phyloP scores from a whole-genome alignment of 305 asterid species.

The Rubia balearica region DNA sequence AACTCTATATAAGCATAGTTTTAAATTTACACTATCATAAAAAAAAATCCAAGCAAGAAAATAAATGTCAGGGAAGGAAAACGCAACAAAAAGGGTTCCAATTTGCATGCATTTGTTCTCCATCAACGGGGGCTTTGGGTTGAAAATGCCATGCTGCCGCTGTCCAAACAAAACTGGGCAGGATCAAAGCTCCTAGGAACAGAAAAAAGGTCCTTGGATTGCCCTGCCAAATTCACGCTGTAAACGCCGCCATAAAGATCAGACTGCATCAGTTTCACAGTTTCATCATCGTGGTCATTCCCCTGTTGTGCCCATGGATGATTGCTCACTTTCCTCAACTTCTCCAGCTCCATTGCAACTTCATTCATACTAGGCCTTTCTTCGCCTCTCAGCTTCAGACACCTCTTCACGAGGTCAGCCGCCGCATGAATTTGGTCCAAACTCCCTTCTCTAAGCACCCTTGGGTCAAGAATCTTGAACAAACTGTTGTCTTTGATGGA shows the following conservation, averaged over 20 bases:
- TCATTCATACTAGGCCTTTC: slow-evolving; percentile 50
- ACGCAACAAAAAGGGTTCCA: neutral
- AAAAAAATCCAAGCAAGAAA: neutral
- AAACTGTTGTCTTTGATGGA: slow-evolving; percentile 18
- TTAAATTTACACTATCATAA: neutral
- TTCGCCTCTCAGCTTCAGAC: slow-evolving; percentile 18
- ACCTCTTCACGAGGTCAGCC: slow-evolving; percentile 24
- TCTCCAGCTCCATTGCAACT: slow-evolving; percentile 55
- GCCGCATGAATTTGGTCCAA: slow-evolving; percentile 19
- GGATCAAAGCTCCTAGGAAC: slow-evolving; percentile 12
- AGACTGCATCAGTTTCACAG: slow-evolving; percentile 22
- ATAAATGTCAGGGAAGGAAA: neutral
- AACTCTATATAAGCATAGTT: no score
- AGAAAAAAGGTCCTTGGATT: slow-evolving; percentile 17
- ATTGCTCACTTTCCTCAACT: slow-evolving; percentile 31
- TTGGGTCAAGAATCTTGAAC: slow-evolving; percentile 22
- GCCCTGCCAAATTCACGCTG: neutral
- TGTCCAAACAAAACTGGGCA: slow-evolving; percentile 25
- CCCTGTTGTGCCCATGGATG: slow-evolving; percentile 37
- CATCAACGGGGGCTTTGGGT: slow-evolving; percentile 30
- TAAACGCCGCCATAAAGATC: slow-evolving; percentile 36
- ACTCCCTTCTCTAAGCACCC: slow-evolving; percentile 24
- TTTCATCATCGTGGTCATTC: slow-evolving; percentile 31
- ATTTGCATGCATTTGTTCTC: neutral
- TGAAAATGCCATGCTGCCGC: slow-evolving; percentile 24